Percentiles rank a stretch among this genome's conserved stretches.
phyloP scores from a whole-genome alignment of 78 protist species.

The Dictyostelium brefeldianum region DNA sequence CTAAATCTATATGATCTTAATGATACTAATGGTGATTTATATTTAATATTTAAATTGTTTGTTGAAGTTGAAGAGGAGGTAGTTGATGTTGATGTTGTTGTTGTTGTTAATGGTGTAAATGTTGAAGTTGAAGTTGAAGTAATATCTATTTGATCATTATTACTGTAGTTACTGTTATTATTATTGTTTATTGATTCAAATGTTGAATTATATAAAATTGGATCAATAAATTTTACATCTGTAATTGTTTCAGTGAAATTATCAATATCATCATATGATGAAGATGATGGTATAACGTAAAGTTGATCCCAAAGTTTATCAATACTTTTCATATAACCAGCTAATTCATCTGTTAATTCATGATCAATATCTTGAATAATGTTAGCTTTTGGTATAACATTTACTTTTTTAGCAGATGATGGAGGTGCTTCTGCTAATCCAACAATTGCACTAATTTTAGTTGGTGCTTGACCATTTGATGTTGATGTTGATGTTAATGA shows the following conservation, averaged over 20 bases:
- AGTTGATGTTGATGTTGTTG: neutral
- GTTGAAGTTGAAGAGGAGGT: neutral
- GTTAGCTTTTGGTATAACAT: neutral
- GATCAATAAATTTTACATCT: neutral
- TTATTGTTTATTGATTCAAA: neutral
- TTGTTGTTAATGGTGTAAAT: neutral
- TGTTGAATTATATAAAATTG: neutral
- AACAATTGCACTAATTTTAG: neutral
- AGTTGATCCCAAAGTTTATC: neutral
- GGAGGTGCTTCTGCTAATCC: neutral
- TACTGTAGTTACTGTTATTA: neutral
- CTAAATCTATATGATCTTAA: slow-evolving; percentile 47
- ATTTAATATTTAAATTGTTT: neutral
- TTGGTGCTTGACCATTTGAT: neutral
- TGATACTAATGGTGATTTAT: slow-evolving; percentile 38
- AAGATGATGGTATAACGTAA: neutral
- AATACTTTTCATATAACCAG: neutral
- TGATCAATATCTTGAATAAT: neutral
- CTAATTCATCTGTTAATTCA: neutral
- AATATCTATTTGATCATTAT: neutral
- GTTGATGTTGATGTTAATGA: neutral
- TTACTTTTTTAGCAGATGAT: neutral
- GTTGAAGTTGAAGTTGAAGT: neutral
- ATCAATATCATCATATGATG: neutral
- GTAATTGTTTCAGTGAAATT: neutral